Conservation (phyloP, 202 grass and related monocot genomes). For the Schoenoplectus triqueter region DNA sequence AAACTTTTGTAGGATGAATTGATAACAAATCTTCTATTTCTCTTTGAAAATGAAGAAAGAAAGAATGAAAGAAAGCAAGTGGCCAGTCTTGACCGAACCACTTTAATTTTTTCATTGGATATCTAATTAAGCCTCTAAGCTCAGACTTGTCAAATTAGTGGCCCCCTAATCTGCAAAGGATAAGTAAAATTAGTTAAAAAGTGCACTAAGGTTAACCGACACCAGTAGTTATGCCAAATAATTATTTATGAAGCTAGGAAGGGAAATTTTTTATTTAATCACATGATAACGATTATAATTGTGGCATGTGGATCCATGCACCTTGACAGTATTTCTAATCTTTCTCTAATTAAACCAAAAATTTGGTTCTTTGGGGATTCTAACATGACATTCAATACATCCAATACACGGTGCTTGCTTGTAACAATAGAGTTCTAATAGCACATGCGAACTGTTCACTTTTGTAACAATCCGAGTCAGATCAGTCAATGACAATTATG, state of each 20-base stretch:
- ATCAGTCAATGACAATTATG: background rate
- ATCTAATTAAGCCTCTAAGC: background rate
- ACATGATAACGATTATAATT: background rate
- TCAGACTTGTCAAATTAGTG: conserved; percentile 1
- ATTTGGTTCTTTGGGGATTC: background rate
- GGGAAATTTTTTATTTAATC: background rate
- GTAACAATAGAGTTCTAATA: background rate
- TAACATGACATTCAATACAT: background rate
- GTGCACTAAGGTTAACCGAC: conserved; percentile 30
- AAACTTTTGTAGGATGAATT: background rate
- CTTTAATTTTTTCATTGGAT: conserved; percentile 9
- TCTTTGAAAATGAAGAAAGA: background rate
- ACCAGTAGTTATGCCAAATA: background rate
- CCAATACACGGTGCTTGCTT: conserved; percentile 19
- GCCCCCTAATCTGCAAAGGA: conserved; percentile 7
- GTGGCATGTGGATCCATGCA: background rate
- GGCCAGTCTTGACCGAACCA: conserved; percentile 20
- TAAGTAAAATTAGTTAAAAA: conserved; percentile 32
- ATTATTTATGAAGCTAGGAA: background rate
- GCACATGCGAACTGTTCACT: background rate
- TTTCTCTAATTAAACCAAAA: conserved; percentile 1
- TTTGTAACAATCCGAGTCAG: background rate
- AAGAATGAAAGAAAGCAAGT: background rate
- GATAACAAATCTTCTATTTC: background rate
- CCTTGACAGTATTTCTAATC: conserved; percentile 24